Base-by-base conservation (phyloP, 2,329 filamentous ascomycete species). In the Beauveria rudraprayagi region DNA sequence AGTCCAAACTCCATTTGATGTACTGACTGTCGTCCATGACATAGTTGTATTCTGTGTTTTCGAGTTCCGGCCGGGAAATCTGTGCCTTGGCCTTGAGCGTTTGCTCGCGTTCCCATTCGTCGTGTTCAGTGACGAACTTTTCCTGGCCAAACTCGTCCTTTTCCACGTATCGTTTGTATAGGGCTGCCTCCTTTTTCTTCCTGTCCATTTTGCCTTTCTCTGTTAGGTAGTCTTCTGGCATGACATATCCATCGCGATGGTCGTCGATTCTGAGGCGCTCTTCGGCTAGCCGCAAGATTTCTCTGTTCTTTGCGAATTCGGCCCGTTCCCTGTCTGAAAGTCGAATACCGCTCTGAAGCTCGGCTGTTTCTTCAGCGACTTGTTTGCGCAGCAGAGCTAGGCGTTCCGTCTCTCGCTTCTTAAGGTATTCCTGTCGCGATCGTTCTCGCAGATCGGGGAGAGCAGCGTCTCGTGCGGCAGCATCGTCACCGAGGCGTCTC, bases 81-180 rank as follows among this genome's bases (percentile, higher is more conserved):
- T 96, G 92, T 1, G 91, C 87, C 71, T 93, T 94, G 6, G 91
- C 92, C 72, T 95, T 95, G 61, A 87, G 82, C 1, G 89, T 83
- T 75, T 97, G 93, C 70, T 97, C 93, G 62, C 85, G 79, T 72
- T 99, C 94, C 93, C 93, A 99, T 70, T 96, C 90, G 64, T 99
- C 92, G 65, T 96, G 90, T 72, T 99, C 94, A 0, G 92, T 96
- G 62, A 96, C 85, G 67, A 91, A 95, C 67, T 88, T 88, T 71
- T 97, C 93, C 65, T 94, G 87, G 5, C 92, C 92, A 67, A 88
- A 88, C 68, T 95, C 90, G 67, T 96, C 92, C 63, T 84, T 83
- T 64, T 97, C 92, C 3, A 96, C 87, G 67, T 96, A 93, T 56
- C 92, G 85, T 72, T 91, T 92, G 75, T 96, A 96, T 11, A 99